phyloP scores from a whole-genome alignment of 768 basidiomycete genomes.

The Favolaschia claudopus region DNA sequence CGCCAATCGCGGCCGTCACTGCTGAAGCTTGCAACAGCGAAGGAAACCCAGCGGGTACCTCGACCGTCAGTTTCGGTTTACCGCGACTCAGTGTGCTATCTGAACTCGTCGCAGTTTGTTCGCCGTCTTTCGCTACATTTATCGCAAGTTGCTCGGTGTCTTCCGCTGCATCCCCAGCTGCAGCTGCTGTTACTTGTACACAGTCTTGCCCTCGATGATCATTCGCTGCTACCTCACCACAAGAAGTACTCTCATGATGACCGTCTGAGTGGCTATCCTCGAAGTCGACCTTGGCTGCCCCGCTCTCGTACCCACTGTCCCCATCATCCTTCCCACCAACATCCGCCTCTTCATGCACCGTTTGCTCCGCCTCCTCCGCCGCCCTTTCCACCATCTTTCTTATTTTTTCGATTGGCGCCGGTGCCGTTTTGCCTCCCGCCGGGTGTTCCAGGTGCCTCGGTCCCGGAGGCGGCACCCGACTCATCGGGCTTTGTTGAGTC shows the following conservation, averaged over 20 bases:
- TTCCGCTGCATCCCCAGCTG: not conserved
- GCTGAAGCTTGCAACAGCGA: too few relatives aligned
- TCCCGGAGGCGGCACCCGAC: conserved; percentile 19
- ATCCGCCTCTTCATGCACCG: conserved; percentile 17
- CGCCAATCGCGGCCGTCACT: too few relatives aligned
- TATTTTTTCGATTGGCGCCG: conserved; percentile 9
- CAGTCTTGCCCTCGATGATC: too few relatives aligned
- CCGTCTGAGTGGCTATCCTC: not conserved
- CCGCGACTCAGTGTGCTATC: too few relatives aligned
- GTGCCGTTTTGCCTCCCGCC: conserved; percentile 15
- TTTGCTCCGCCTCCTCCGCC: conserved; percentile 16
- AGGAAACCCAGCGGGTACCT: too few relatives aligned
- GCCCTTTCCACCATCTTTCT: conserved; percentile 20
- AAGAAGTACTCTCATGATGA: conserved; percentile 18
- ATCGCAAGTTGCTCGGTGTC: not conserved
- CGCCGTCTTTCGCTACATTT: not conserved
- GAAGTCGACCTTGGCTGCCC: conserved; percentile 11
- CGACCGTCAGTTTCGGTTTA: too few relatives aligned
- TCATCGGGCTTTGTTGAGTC: conserved; percentile 7
- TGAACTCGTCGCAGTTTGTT: too few relatives aligned
- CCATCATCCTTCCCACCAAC: conserved; percentile 13
- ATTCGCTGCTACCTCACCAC: conserved; percentile 23
- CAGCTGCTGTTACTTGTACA: conserved; percentile 11
- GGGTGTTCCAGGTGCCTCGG: conserved; percentile 20
- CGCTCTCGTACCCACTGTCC: conserved; percentile 16